Evolutionary conservation across 352 stramenopile genomes (phyloP), one percentile per base, ranked within the genome.

Genomic region (Pythium apleroticum): DNA sequence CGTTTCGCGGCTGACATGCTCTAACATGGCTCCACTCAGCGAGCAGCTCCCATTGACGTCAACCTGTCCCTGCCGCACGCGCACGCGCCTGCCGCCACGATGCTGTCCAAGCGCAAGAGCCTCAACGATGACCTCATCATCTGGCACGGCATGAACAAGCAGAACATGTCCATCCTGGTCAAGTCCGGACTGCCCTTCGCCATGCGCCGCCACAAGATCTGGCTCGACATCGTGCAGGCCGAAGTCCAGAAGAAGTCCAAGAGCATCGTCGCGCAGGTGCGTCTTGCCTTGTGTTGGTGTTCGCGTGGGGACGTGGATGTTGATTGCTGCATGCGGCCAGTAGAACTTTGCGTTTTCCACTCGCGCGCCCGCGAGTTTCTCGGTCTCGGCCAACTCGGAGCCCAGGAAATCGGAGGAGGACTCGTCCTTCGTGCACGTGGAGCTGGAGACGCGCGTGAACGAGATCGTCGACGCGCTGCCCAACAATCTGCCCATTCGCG

Each of bases 121-220:
- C 66, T 81, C n/a, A 86, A 74, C 58, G 72, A 84, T 72, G 75
- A 84, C 57, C 70, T 84, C 37, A 68, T 77, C 63, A 79, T 82
- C 33, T 81, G 75, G 77, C 75, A 75, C 22, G 75, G 75, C 60
- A 80, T 84, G 73, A 78, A 46, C 48, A 74, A 75, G 57, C 76
- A 86, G 55, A 86, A 86, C 41, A 73, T 84, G 33, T 81, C 77
- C 14, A 71, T 74, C 33, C 58, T 63, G 12, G 71, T 81, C 24
- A 61, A 57, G 0, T 50, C 64, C 12, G 75, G 77, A 15, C 41
- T 84, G 11, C 70, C 77, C 15, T 78, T 80, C 25, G 66, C 65
- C n/a, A 33, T 72, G 30, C 68, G 65, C 17, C 70, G 75, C 25
- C 71, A 72, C 20, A 78, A 78, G 48, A 76, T 86, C n/a, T 84